Conservation (phyloP, 192 early-diverging fungal genomes). For the Coemansia sp. region DNA sequence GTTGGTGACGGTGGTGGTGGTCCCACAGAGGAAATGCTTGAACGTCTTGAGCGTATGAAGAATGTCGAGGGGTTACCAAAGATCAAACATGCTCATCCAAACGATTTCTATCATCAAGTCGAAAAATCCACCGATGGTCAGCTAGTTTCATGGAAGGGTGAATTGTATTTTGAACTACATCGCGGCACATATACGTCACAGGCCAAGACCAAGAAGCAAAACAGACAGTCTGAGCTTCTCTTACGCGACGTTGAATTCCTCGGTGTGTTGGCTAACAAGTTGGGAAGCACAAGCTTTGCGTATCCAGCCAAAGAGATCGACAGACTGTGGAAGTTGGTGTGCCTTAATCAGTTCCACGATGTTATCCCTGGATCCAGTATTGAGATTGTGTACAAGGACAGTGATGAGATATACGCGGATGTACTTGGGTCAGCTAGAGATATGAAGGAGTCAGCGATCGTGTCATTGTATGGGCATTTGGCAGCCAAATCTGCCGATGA, state of each 20-base stretch:
- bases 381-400: conserved; percentile 87
- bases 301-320: conserved; percentile 79
- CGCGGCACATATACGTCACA: conserved; percentile 97
- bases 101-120: conserved; percentile 80
- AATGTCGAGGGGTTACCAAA: conserved; percentile 72
- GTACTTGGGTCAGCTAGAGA: conserved; percentile 31
- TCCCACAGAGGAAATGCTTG: conserved; percentile 76
- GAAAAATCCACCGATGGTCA: conserved; percentile 64
- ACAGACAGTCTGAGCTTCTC: conserved; percentile 80
- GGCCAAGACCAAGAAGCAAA: conserved; percentile 76
- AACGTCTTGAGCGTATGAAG: conserved; percentile 71
- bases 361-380: conserved; percentile 92
- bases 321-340: conserved; percentile 81
- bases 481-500: conserved; percentile 2
- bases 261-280: conserved; percentile 47
- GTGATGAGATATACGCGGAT: conserved; percentile 50
- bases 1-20: conserved; percentile 98
- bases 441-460: conserved; percentile 50
- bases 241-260: conserved; percentile 83
- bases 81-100: conserved; percentile 72
- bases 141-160: conserved; percentile 88
- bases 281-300: conserved; percentile 18
- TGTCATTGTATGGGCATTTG: conserved; percentile 25
- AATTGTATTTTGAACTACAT: conserved; percentile 98
- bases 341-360: conserved; percentile 97